Conservation (phyloP, 208 protist species). For the Leishmania major region DNA sequence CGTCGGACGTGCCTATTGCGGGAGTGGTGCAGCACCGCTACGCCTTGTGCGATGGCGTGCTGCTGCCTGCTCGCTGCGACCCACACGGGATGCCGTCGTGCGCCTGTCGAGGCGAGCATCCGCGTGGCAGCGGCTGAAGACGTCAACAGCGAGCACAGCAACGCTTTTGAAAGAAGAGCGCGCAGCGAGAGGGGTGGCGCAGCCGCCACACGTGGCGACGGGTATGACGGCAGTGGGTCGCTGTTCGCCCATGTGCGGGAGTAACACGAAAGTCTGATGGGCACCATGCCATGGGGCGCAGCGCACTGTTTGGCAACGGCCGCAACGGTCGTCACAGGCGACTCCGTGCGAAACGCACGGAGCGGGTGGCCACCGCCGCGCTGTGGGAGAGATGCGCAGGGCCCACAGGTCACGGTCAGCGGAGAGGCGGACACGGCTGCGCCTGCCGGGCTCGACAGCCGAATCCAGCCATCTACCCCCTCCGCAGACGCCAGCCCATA, state of each 20-base stretch:
- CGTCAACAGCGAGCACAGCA: not conserved
- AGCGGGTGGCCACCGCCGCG: not conserved
- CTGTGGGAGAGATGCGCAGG: not conserved
- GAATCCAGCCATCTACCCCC: not conserved
- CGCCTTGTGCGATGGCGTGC: not conserved
- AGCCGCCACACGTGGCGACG: not conserved
- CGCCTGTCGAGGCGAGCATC: not conserved
- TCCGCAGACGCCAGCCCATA: not conserved
- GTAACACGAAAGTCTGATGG: not conserved
- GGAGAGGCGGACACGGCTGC: not conserved
- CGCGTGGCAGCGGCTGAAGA: not conserved
- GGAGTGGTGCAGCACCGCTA: not conserved
- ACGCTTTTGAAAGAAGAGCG: not conserved
- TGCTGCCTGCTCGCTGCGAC: not conserved
- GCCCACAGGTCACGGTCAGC: not conserved
- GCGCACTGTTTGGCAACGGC: not conserved
- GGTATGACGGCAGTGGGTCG: not conserved
- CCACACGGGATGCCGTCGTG: not conserved
- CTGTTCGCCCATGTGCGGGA: not conserved
- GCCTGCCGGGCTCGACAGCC: not conserved
- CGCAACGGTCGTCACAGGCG: not conserved
- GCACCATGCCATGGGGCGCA: not conserved
- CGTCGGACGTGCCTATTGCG: not conserved
- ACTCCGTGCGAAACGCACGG: not conserved
- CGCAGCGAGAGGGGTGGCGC: not conserved